Conservation (phyloP, 1,139 yeast genomes). For the Geotrichum macrosporum region DNA sequence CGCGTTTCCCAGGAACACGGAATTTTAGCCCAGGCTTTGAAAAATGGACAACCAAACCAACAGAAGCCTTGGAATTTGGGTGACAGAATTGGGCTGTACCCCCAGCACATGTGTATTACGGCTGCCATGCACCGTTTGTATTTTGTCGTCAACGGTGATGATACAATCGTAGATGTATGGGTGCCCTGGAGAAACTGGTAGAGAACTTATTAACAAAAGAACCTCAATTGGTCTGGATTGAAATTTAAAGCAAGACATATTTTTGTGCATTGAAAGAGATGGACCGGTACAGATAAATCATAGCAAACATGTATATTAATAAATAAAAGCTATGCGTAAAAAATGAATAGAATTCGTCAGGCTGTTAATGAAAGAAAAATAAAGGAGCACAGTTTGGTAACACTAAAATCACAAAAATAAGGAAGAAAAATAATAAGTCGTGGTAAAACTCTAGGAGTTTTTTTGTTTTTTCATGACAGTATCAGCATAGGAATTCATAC, state of each 20-base stretch:
- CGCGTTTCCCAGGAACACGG: conserved; percentile 57
- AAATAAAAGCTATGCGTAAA: no score
- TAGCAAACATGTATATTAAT: no score
- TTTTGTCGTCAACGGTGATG: conserved; percentile 50
- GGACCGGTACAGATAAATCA: no score
- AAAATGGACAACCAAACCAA: conserved; percentile 30
- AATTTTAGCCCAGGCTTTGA: conserved; percentile 48
- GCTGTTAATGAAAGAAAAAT: no score
- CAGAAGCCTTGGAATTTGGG: conserved; percentile 46
- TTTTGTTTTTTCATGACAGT: no score
- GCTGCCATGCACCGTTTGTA: conserved; percentile 61
- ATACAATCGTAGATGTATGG: conserved; percentile 62
- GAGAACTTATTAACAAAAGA: neutral
- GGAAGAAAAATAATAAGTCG: neutral
- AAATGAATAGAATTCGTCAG: no score
- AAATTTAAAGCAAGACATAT: neutral
- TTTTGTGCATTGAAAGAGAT: no score
- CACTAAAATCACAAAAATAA: no score
- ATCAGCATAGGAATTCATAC: conserved; percentile 21
- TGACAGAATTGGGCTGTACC: conserved; percentile 52
- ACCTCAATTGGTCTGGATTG: neutral
- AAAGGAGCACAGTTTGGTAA: no score
- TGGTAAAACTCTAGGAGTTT: neutral
- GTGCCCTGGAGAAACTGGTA: conserved; percentile 63
- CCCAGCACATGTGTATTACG: conserved; percentile 74